These are phyloP conservation scores for Mucor indicus DNA, from an alignment of 371 early-diverging fungal species.

Conservation along the genomic window DNA sequence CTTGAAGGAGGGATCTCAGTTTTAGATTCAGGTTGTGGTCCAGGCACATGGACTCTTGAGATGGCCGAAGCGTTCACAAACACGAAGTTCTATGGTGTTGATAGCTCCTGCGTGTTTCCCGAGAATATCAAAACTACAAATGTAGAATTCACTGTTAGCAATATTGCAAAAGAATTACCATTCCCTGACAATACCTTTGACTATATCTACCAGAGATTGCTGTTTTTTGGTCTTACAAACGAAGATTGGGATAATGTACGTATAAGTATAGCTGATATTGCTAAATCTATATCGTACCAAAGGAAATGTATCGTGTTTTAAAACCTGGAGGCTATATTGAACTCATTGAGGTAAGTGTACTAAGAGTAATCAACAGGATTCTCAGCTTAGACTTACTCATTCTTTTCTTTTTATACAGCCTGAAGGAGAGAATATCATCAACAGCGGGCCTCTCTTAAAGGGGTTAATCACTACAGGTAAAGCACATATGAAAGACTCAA, in stretches of 20 bases:
- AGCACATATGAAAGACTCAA: too few species aligned
- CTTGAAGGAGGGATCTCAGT: constrained; percentile 33
- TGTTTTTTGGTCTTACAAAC: constrained; percentile 40
- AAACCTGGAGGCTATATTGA: constrained; percentile 41
- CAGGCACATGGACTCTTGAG: constrained; percentile 47
- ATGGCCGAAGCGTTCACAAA: constrained; percentile 44
- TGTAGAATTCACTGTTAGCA: constrained; percentile 25
- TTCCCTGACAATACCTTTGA: constrained; percentile 40
- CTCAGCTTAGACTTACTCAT: too few species aligned
- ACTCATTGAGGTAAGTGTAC: too few species aligned
- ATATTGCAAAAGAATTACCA: constrained; percentile 27
- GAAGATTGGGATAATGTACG: too few species aligned
- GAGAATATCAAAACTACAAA: constrained; percentile 25
- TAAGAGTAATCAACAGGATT: too few species aligned
- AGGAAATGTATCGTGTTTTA: constrained; percentile 42
- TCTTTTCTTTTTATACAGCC: too few species aligned
- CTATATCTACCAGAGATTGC: constrained; percentile 46
- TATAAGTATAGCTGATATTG: too few species aligned
- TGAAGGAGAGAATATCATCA: too few species aligned
- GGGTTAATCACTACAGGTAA: too few species aligned
- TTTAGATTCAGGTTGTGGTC: constrained; percentile 50
- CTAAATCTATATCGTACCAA: constrained; percentile 23
- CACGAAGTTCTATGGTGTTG: constrained; percentile 42
- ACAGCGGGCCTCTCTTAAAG: too few species aligned
- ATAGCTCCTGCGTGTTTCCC: constrained; percentile 42